Base-by-base conservation (phyloP, 805 yeast genomes). In the Citeromyces matritensis region DNA sequence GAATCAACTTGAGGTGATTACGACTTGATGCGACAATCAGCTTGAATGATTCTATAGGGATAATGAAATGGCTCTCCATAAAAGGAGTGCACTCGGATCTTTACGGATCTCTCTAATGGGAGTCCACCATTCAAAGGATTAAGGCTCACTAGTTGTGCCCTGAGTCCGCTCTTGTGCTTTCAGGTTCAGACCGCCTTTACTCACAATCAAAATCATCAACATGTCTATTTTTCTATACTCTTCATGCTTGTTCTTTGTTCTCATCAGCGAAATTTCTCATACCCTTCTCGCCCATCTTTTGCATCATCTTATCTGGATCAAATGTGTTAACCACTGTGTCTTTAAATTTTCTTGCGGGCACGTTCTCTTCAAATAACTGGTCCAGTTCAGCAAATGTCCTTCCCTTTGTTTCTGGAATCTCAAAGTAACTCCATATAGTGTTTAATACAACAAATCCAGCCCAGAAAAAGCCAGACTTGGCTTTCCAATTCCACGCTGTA, bases 401-500 rank as follows among this genome's bases (percentile, higher is more conserved):
- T 11, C 71, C 72, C 50, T 65, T 69, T n/a, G 84, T 76, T 51
- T 76, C 83, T 36, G 71, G 68, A 33, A 73, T 71, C 40, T 54
- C 56, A 48, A 65, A 57, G 47, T 51, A 61, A 24, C 57, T 49
- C 69, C 71, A 68, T 25, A 52, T 37, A 5, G 58, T 12, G 12
- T 53, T 42, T 6, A 49, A 2, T 4, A 53, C 27, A 12, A 52
- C 44, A 9, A 45, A 41, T 0, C 58, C 71, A 29, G 60, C 63
- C 58, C 66, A 57, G 35, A 66, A 51, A 41, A 60, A 63, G 3
- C 61, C 70, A 23, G 68, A 60, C 41, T 65, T 65, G n/a, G 65
- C 67, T 24, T 61, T 58, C 59, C 61, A 49, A 37, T 68, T 56
- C 35, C 63, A 66, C 24, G 53, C 53, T 12, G 46, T 47, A 2